Conservation (phyloP, 139 green algal genomes). For the Mesostigma viride region DNA sequence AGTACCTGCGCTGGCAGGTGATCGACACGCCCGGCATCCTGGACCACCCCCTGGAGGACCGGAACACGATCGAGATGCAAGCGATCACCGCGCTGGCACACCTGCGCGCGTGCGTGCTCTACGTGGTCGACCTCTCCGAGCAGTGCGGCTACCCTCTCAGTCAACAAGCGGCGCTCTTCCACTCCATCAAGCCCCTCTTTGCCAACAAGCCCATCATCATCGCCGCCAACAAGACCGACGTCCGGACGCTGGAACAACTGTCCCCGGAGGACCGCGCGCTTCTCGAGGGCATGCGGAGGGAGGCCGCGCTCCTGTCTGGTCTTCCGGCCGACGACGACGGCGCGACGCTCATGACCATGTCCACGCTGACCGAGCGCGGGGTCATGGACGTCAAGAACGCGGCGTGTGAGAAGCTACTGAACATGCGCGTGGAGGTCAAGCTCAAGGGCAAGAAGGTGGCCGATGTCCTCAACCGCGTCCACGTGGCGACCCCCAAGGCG, state of each 20-base stretch:
- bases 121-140: conserved; percentile 91
- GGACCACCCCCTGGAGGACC: conserved; percentile 91
- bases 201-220: conserved; percentile 95
- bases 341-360: conserved; percentile 65
- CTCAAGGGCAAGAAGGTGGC: conserved; percentile 68
- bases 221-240: conserved; percentile 88
- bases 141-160: conserved; percentile 86
- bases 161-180: conserved; percentile 91
- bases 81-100: conserved; percentile 93
- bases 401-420: conserved; percentile 87
- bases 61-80: conserved; percentile 96
- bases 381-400: conserved; percentile 74
- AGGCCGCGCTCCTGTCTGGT: conserved; percentile 23
- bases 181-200: conserved; percentile 96
- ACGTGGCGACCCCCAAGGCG: conserved; percentile 75
- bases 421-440: conserved; percentile 83
- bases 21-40: conserved; percentile 98
- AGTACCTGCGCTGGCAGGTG: conserved; percentile 93
- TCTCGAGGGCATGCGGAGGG: conserved; percentile 64
- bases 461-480: conserved; percentile 83
- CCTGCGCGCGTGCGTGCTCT: conserved; percentile 86
- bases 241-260: conserved; percentile 30
- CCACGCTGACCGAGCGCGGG: conserved; percentile 80
- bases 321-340: conserved; percentile 29
- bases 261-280: conserved; percentile 46